Evolutionary conservation across 192 early-diverging fungal species (phyloP), one percentile per base, ranked within the genome.

Genomic region (Phycomyces blakesleeanus): DNA sequence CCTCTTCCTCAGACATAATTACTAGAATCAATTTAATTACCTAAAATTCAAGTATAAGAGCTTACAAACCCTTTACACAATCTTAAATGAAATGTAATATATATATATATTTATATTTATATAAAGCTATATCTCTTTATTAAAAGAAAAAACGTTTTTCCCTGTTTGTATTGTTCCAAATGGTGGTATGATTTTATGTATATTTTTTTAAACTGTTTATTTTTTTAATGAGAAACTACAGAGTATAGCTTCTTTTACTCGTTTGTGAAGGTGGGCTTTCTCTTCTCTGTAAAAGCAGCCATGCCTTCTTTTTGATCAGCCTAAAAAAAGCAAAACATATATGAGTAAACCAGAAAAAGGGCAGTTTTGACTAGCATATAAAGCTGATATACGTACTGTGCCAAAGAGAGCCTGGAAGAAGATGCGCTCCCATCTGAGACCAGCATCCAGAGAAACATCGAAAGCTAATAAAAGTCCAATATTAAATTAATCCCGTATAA

Each of bases 291-390:
- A 77, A 98, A 98, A 5, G 97, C 97, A 16, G 59, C 59, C 93
- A 97, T 98, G 59, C 97, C 97, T 78, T 98, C 97, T 78, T 91
- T 93, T 77, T 95, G 92, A 74, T 98, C 97, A 55, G 91, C 73
- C 75, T 85, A 67, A 38, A 58, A 27, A 54, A 50, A 26, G 26
- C 40, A 56, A 63, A n/a, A n/a, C n/a, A 65, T 29, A 64, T 15
- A 61, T 50, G 68, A 55, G 29, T 41, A 11, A 41, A n/a, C n/a
- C n/a, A n/a, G n/a, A n/a, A n/a, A n/a, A n/a, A n/a, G n/a, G n/a
- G n/a, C n/a, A n/a, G n/a, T n/a, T n/a, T n/a, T n/a, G n/a, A n/a
- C n/a, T n/a, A n/a, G n/a, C n/a, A n/a, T n/a, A n/a, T n/a, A n/a
- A n/a, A n/a, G n/a, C n/a, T n/a, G n/a, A n/a, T 40, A 26, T 47